Conservation (phyloP, 1,284 basidiomycete genomes). For the Chiua sp. region DNA sequence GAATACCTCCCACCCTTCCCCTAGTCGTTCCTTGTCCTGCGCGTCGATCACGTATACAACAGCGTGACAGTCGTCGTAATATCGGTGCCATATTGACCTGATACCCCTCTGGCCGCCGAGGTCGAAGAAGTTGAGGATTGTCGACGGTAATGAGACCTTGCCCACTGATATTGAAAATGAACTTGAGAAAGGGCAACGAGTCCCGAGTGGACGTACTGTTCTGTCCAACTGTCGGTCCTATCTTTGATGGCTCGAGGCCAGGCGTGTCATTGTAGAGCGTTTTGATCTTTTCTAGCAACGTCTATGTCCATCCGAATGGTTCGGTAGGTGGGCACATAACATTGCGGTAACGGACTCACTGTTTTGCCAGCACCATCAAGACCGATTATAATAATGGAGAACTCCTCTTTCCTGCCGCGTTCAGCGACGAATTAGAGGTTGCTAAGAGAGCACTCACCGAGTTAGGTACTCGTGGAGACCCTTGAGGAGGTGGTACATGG, state of each 20-base stretch:
- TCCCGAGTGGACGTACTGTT: conserved; percentile 72
- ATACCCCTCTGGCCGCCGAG: conserved; percentile 92
- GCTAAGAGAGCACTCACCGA: conserved; percentile 56
- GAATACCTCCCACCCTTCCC: conserved; percentile 95
- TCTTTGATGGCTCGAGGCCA: conserved; percentile 86
- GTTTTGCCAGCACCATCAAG: conserved; percentile 81
- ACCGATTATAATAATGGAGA: conserved; percentile 92
- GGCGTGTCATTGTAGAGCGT: conserved; percentile 87
- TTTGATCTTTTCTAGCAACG: conserved; percentile 91
- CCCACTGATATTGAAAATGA: conserved; percentile 67
- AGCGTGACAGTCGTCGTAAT: conserved; percentile 95
- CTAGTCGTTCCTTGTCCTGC: conserved; percentile 81
- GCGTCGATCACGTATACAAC: conserved; percentile 94
- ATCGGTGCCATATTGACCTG: conserved; percentile 90
- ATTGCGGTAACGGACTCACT: neutral
- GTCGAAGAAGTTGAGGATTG: conserved; percentile 94
- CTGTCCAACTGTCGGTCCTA: conserved; percentile 93
- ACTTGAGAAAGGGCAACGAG: neutral
- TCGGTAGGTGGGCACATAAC: neutral
- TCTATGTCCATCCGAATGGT: conserved; percentile 51
- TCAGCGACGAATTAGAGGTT: conserved; percentile 4
- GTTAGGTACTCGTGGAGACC: conserved; percentile 90
- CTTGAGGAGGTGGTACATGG: conserved; percentile 91
- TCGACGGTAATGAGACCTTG: conserved; percentile 89
- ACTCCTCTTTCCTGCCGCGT: conserved; percentile 81